Base-by-base conservation (phyloP, 352 stramenopile genomes). In the Pythium rhizo-oryzae region DNA sequence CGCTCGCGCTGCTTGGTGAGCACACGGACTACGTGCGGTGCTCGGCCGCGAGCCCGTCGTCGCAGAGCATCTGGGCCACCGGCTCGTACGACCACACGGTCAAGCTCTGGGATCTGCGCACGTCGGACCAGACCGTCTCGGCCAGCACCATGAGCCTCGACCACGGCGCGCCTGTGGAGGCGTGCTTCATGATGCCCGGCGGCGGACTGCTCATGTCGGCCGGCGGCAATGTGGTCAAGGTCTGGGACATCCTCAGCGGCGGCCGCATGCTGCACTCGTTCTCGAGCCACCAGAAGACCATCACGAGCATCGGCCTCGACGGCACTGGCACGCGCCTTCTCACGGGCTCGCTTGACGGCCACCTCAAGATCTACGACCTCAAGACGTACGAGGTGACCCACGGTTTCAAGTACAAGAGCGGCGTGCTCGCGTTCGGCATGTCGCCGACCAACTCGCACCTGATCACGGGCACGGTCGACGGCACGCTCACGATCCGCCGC, bases 341-440 rank as follows among this genome's bases (percentile, higher is more conserved):
- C 57, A 93, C 89, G 24, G 84, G 88, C 50, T 95, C 90, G 28
- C 80, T 97, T 9, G 94, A 98, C 64, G 92, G 94, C 28, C 90
- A 97, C 69, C 68, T 98, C 33, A 98, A 98, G 78, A 95, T 98
- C 55, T 97, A 98, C 76, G 89, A 97, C 74, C 59, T 97, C 37
- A 89, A 94, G 73, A 97, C 90, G 56, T 97, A 97, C 74, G 85
- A 98, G 58, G 86, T 98, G 44, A 80, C 84, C 16, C 84, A 97
- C 59, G 90, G 85, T 46, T 96, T 97, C 72, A 97, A 96, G 78
- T 93, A 90, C 75, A 86, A 87, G 67, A 89, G 82, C 56, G 85
- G 85, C 43, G 77, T 98, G 57, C 62, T 97, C 23, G 77, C 83
- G 46, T 89, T 97, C 41, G 86, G 79, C 21, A 87, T 98, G 78